phyloP scores from a whole-genome alignment of 306 rosid species.

The Neltuma alba region DNA sequence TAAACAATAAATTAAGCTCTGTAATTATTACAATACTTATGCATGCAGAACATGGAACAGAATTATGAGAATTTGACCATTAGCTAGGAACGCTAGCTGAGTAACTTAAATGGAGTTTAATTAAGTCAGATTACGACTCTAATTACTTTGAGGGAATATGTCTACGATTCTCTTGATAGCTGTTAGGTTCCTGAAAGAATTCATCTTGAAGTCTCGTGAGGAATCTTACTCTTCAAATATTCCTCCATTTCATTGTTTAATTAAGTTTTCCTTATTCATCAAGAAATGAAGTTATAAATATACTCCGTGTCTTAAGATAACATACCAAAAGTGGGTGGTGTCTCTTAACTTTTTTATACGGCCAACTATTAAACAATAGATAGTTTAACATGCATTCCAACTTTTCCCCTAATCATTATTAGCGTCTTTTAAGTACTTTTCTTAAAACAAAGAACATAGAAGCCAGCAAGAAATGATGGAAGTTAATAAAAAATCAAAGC shows the following conservation, averaged over 20 bases:
- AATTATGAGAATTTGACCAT: conserved; percentile 34
- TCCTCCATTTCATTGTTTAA: background rate
- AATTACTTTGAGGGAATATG: conserved; percentile 25
- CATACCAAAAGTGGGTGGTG: conserved; percentile 31
- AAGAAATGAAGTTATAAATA: conserved; percentile 21
- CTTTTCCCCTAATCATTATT: conserved; percentile 67
- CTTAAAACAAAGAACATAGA: conserved; percentile 32
- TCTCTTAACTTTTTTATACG: background rate
- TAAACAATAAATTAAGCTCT: background rate
- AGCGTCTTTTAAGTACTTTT: conserved; percentile 50
- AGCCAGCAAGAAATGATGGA: conserved; percentile 63
- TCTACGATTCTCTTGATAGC: background rate
- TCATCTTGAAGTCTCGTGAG: conserved; percentile 12
- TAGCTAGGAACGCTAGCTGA: conserved; percentile 12
- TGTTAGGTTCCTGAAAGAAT: conserved; percentile 2
- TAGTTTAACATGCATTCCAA: conserved; percentile 49
- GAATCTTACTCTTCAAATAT: conserved; percentile 25
- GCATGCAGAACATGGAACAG: conserved; percentile 4
- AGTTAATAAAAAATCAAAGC: conserved; percentile 38
- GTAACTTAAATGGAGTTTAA: conserved; percentile 9
- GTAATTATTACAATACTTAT: background rate
- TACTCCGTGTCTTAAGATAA: background rate
- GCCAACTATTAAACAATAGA: conserved; percentile 38
- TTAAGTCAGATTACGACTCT: conserved; percentile 21
- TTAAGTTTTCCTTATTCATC: background rate